Base-by-base conservation (phyloP, 306 rosid genomes). In the Malus sylvestris region DNA sequence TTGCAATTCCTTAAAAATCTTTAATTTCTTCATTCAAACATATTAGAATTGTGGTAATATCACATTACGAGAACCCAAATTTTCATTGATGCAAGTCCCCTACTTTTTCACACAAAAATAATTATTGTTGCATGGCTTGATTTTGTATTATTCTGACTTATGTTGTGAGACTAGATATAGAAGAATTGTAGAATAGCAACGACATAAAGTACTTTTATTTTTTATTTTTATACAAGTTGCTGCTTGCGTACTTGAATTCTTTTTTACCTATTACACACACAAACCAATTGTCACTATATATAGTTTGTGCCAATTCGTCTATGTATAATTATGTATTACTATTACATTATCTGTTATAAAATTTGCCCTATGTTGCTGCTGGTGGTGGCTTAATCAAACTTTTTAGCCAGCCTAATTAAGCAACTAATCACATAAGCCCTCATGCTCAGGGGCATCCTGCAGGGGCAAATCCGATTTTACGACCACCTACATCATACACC, bases 391-490 rank as follows among this genome's bases (percentile, higher is more conserved):
- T 64, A 64, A 32, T 64, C 35, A 30, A 16, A 8, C 23, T 30
- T 10, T 4, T 16, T 9, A 64, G 23, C 45, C 42, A 32, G 22
- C 45, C 23, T 32, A n/a, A n/a, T 57, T 22, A 4, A 10, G 30
- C 30, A 60, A 27, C 66, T 12, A 60, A 25, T 25, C 32, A 51
- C 55, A 16, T 51, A 5, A 51, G 55, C 55, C 55, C 19, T 66
- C 49, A 42, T 4, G 72, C 19, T 66, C 49, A 68, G 4, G 72
- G 32, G 20, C 72, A 68, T 0, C 20, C 72, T 11, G 57, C 67
- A 52, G 73, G 32, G 46, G 74, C 78, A 72, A 79, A 79, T 15
- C 83, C 83, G 11, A 79, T 16, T 23, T 65, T 80, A 19, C 59
- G 67, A 0, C 76, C 73, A 8, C 25, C 79, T 22, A 68, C 63